A percentile compares a stretch with the other conserved stretches of the same genome.
Conservation (phyloP, 2,329 filamentous ascomycete species). For the Colletotrichum limetticola region DNA sequence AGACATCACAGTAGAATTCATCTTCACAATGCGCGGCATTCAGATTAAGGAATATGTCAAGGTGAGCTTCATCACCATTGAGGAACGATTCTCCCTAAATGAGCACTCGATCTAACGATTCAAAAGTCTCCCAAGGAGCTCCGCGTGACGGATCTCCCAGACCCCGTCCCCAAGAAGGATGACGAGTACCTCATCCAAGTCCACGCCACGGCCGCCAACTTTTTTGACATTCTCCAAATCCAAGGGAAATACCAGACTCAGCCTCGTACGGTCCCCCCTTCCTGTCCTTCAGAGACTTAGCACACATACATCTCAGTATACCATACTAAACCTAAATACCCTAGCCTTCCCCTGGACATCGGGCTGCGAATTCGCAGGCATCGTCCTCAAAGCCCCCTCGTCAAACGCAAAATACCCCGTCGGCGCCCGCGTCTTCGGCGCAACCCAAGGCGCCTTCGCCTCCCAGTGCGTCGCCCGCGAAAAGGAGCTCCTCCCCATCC, state of each 20-base stretch:
- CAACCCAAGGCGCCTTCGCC: conserved; percentile 86
- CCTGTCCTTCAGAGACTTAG: no score
- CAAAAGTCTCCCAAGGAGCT: conserved; percentile 81
- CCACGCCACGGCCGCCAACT: conserved; percentile 90
- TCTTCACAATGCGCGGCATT: conserved; percentile 76
- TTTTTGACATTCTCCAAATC: conserved; percentile 97
- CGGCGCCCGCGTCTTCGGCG: conserved; percentile 88
- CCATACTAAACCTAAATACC: no score
- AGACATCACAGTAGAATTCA: background rate
- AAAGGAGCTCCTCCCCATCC: conserved; percentile 76
- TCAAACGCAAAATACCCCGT: conserved; percentile 72
- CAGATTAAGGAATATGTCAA: conserved; percentile 80
- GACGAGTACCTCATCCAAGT: conserved; percentile 89
- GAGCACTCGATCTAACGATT: background rate
- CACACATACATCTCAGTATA: no score
- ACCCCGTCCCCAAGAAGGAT: conserved; percentile 75
- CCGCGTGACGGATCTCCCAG: conserved; percentile 77
- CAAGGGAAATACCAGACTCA: conserved; percentile 96
- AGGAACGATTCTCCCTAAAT: conserved; percentile 1
- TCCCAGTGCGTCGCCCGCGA: conserved; percentile 78
- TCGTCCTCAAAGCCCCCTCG: conserved; percentile 74
- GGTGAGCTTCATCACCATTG: conserved; percentile 52
- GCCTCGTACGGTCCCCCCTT: conserved; percentile 62
- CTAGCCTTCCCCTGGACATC: conserved; percentile 84
- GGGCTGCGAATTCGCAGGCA: conserved; percentile 87